Evolutionary conservation across 2,329 filamentous ascomycete species (phyloP).

Genomic region (Ceratocystis smalleyi): DNA sequence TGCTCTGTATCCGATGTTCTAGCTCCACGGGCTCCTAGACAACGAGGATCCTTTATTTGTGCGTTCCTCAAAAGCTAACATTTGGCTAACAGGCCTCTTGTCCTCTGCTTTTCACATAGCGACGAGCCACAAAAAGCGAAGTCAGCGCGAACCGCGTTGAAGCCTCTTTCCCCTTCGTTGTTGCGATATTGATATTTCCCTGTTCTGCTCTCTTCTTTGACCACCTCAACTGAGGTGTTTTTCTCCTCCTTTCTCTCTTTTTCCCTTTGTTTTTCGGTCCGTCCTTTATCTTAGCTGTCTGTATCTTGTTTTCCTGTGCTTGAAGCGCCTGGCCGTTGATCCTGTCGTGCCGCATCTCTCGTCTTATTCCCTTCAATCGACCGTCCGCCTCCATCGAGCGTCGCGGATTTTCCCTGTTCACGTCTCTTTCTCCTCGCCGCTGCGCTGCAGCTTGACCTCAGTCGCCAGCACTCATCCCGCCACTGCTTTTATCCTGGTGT

Average conservation of each 20-base stretch:
- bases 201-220: neutral
- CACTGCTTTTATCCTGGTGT: neutral
- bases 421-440: too few species aligned
- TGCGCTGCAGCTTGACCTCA: too few species aligned
- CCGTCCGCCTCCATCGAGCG: neutral
- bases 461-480: neutral
- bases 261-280: neutral
- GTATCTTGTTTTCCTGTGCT: neutral
- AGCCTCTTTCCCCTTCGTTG: neutral
- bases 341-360: neutral
- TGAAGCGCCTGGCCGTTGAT: neutral
- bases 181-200: neutral
- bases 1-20: neutral
- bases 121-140: neutral
- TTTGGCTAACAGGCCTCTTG: neutral
- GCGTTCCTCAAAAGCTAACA: neutral
- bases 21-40: conserved; percentile 5
- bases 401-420: neutral
- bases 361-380: neutral
- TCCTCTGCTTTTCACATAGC: neutral
- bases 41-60: conserved; percentile 2
- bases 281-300: conserved; percentile 7
- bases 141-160: neutral
- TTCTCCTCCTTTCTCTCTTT: conserved; percentile 13
- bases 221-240: neutral